A percentile compares a stretch with the other conserved stretches of the same genome.
Evolutionary conservation across 257 asterid genomes (phyloP).

Genomic region (Ocimum tenuiflorum): DNA sequence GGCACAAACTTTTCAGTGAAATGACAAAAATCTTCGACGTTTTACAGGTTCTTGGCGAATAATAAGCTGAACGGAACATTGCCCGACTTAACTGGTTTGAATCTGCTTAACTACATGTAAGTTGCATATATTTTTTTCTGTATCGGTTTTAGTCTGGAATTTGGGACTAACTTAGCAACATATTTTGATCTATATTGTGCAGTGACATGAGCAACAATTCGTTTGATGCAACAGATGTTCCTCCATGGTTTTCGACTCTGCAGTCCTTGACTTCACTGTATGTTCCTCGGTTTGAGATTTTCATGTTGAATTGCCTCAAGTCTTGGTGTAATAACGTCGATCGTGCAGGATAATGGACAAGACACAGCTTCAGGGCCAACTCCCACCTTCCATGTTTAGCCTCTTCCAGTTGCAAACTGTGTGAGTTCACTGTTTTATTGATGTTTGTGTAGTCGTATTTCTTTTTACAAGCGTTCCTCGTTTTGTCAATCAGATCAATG

Average conservation of each 20-base stretch:
- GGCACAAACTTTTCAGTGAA: not conserved
- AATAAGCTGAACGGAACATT: slow-evolving; percentile 52
- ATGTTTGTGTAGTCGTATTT: not conserved
- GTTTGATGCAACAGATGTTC: slow-evolving; percentile 42
- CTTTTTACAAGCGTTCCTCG: not conserved
- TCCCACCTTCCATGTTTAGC: slow-evolving; percentile 46
- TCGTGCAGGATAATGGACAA: slow-evolving; percentile 55
- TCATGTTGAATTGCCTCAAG: not conserved
- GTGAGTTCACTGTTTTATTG: slow-evolving; percentile 32
- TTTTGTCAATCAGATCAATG: slow-evolving; percentile 36
- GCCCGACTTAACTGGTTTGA: slow-evolving; percentile 64
- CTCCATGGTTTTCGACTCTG: slow-evolving; percentile 49
- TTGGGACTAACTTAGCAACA: not conserved
- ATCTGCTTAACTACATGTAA: slow-evolving; percentile 55
- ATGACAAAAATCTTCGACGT: not conserved
- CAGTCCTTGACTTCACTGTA: slow-evolving; percentile 68
- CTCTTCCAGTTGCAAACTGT: slow-evolving; percentile 63
- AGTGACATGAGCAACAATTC: slow-evolving; percentile 83
- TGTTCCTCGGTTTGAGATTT: not conserved
- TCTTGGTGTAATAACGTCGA: slow-evolving; percentile 1
- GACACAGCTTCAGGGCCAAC: slow-evolving; percentile 44
- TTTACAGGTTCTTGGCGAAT: slow-evolving; percentile 63
- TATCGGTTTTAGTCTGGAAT: not conserved
- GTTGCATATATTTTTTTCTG: slow-evolving; percentile 19
- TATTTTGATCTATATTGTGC: slow-evolving; percentile 19